Percentiles rank a stretch among this genome's conserved stretches.
Conservation (phyloP, 495 filamentous ascomycete species). For the Staphylotrichum longicolle region DNA sequence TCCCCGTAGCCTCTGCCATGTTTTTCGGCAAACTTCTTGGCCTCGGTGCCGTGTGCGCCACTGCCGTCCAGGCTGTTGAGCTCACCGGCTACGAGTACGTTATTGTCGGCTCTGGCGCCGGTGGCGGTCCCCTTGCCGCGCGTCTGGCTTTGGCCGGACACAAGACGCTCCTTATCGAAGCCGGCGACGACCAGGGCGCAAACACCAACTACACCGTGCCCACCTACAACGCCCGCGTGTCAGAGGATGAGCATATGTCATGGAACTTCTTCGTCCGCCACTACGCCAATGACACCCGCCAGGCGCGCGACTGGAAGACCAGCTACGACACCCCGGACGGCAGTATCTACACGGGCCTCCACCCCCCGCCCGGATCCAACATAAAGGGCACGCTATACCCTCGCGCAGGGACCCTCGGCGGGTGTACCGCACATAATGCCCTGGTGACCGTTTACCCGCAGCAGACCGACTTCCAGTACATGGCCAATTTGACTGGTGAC, state of each 20-base stretch:
- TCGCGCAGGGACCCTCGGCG: conserved; percentile 48
- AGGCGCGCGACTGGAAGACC: conserved; percentile 43
- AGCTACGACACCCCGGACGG: conserved; percentile 38
- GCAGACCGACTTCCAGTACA: conserved; percentile 45
- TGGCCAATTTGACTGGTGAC: conserved; percentile 51
- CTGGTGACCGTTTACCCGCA: conserved; percentile 43
- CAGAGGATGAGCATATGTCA: conserved; percentile 37
- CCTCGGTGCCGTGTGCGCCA: conserved; percentile 17
- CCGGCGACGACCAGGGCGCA: conserved; percentile 54
- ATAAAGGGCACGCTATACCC: conserved; percentile 51
- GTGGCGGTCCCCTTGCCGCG: neutral
- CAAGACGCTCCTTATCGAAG: conserved; percentile 58
- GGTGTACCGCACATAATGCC: conserved; percentile 52
- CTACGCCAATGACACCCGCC: conserved; percentile 37
- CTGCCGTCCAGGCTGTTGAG: conserved; percentile 21
- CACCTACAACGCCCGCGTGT: conserved; percentile 23
- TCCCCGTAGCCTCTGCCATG: conserved; percentile 17
- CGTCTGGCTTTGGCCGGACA: conserved; percentile 46
- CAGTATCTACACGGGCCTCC: conserved; percentile 37
- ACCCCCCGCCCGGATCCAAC: conserved; percentile 42
- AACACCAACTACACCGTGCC: conserved; percentile 33
- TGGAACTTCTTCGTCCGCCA: conserved; percentile 51
- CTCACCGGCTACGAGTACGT: conserved; percentile 21
- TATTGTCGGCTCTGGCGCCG: neutral
- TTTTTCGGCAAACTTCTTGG: conserved; percentile 18